A percentile compares a stretch with the other conserved stretches of the same genome.
Conservation (phyloP, 2,329 filamentous ascomycete species). For the Verticillium klebahnii region DNA sequence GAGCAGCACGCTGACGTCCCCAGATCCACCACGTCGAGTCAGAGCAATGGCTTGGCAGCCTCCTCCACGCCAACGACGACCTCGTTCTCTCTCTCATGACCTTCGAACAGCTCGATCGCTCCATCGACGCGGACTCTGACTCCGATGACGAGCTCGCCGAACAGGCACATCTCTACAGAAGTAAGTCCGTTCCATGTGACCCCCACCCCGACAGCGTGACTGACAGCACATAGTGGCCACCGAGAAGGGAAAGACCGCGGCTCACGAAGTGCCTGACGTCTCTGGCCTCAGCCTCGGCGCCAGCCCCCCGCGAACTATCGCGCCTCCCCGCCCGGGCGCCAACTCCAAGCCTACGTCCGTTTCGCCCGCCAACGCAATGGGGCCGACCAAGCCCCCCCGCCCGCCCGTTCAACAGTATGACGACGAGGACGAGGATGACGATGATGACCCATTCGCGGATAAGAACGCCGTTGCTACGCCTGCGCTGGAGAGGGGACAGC, state of each 20-base stretch:
- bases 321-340: slow-evolving; percentile 43
- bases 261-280: slow-evolving; percentile 36
- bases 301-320: slow-evolving; percentile 32
- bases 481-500: slow-evolving; percentile 8
- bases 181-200: slow-evolving; percentile 32
- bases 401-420: slow-evolving; percentile 30
- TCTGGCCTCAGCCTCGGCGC: slow-evolving; percentile 37
- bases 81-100: slow-evolving; percentile 91
- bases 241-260: slow-evolving; percentile 46
- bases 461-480: slow-evolving; percentile 57
- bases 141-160: slow-evolving; percentile 65
- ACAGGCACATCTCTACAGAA: slow-evolving; percentile 60
- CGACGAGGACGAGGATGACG: slow-evolving; percentile 66
- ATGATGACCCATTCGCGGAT: slow-evolving; percentile 86
- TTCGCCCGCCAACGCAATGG: slow-evolving; percentile 33
- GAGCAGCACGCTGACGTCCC: not conserved
- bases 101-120: slow-evolving; percentile 88
- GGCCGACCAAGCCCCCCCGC: slow-evolving; percentile 32
- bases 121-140: slow-evolving; percentile 71
- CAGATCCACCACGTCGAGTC: slow-evolving; percentile 85
- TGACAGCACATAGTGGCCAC: slow-evolving; percentile 41
- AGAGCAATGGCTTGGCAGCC: slow-evolving; percentile 85
- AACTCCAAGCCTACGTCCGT: slow-evolving; percentile 44
- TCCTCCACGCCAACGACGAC: slow-evolving; percentile 93
- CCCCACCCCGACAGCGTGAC: slow-evolving; percentile 4